These are phyloP conservation scores for Diatrype stigma DNA, from an alignment of 2,329 filamentous ascomycete species.

Conservation along the genomic window DNA sequence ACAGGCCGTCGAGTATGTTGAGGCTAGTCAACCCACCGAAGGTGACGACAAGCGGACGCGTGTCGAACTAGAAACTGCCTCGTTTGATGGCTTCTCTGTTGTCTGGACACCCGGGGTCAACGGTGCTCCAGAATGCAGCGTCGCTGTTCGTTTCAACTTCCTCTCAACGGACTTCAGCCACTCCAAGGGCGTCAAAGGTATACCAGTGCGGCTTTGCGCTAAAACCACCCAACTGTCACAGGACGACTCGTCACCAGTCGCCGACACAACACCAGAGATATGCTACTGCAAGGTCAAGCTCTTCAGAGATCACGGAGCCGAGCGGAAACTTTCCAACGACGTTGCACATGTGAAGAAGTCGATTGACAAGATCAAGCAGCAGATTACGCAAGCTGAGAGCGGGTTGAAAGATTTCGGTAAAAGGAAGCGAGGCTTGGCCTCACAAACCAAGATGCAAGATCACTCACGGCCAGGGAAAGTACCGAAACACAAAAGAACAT, in stretches of 20 bases:
- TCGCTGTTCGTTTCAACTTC: conserved; percentile 96
- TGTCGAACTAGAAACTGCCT: conserved; percentile 69
- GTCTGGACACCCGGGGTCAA: conserved; percentile 75
- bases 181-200: conserved; percentile 97
- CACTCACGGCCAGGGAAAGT: conserved; percentile 71
- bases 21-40: conserved; percentile 54
- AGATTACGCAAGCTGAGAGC: conserved; percentile 74
- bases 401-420: conserved; percentile 65
- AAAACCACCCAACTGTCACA: conserved; percentile 71
- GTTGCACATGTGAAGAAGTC: conserved; percentile 93
- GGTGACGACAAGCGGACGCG: conserved; percentile 63
- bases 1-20: conserved; percentile 92
- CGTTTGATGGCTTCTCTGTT: conserved; percentile 92
- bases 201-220: conserved; percentile 85
- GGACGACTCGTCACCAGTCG: conserved; percentile 43
- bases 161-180: conserved; percentile 98
- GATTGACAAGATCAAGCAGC: conserved; percentile 93
- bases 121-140: conserved; percentile 69
- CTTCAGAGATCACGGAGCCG: conserved; percentile 92
- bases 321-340: conserved; percentile 92
- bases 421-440: conserved; percentile 51
- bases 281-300: conserved; percentile 97
- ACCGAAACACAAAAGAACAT: conserved; percentile 86
- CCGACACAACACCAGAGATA: conserved; percentile 60
- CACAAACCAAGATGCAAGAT: conserved; percentile 40